A percentile compares a stretch with the other conserved stretches of the same genome.
Conservation (phyloP, 176 grass and related monocot species). For the Musa itinerans region DNA sequence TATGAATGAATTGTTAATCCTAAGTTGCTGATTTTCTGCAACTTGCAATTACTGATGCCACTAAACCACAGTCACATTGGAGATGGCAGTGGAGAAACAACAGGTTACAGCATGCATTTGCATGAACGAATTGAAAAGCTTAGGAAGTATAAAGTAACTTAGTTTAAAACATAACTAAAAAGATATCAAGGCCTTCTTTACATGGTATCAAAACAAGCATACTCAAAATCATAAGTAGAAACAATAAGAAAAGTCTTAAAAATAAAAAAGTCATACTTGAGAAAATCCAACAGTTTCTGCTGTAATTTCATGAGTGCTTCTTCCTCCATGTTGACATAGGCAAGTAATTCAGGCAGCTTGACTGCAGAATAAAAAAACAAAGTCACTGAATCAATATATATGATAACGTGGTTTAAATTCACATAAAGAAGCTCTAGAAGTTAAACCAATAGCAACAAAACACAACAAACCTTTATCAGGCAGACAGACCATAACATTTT, state of each 20-base stretch:
- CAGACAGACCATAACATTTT: background rate
- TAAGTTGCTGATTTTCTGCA: no score
- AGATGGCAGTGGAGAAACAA: no score
- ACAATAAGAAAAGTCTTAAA: background rate
- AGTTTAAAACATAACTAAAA: background rate
- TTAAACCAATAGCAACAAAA: background rate
- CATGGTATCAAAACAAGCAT: background rate
- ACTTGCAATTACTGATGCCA: no score
- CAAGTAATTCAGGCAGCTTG: constrained; percentile 85
- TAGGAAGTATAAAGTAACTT: no score
- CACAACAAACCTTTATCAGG: background rate
- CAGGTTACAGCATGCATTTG: no score
- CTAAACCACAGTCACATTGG: no score
- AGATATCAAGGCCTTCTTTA: background rate
- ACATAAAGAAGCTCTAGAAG: background rate
- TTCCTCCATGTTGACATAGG: constrained; percentile 87
- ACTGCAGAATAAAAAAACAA: constrained; percentile 33
- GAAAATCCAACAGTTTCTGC: constrained; percentile 72
- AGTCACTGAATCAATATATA: background rate
- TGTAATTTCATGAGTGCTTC: constrained; percentile 71
- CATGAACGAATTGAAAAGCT: no score
- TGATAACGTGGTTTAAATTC: background rate
- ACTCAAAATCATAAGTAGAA: background rate
- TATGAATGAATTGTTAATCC: no score
- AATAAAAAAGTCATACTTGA: constrained; percentile 54